phyloP scores from a whole-genome alignment of 495 filamentous ascomycete species.

The Penicillium subrubescens region DNA sequence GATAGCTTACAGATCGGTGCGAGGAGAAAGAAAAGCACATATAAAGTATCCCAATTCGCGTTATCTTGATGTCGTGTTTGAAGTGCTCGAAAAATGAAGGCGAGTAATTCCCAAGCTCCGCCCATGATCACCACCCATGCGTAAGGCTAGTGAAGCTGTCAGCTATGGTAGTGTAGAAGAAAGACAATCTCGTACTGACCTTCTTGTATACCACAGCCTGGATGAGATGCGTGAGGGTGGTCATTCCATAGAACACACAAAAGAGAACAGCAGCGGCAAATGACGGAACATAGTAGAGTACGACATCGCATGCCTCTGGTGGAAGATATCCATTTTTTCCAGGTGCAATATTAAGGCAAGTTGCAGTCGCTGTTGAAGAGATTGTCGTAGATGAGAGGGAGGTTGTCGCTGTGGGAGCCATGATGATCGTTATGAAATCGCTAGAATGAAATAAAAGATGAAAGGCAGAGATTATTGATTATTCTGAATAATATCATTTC shows the following conservation, averaged over 20 bases:
- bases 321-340: constrained; percentile 38
- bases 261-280: constrained; percentile 41
- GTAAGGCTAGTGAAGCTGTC: constrained; percentile 36
- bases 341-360: constrained; percentile 26
- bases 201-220: constrained; percentile 37
- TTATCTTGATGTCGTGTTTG: constrained; percentile 28
- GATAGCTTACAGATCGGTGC: constrained; percentile 28
- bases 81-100: constrained; percentile 41
- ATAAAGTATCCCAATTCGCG: constrained; percentile 8
- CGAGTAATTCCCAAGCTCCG: constrained; percentile 46
- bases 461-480: not conserved
- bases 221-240: constrained; percentile 30
- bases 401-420: not conserved
- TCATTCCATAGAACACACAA: constrained; percentile 37
- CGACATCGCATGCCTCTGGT: constrained; percentile 32
- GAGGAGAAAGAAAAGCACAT: constrained; percentile 31
- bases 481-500: not conserved
- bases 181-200: constrained; percentile 10
- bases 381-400: constrained; percentile 6
- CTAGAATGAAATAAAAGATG: not conserved
- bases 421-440: not conserved
- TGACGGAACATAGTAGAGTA: constrained; percentile 32
- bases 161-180: not conserved
- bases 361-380: constrained; percentile 13
- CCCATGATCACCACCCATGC: constrained; percentile 58